Evolutionary conservation across 225 moss, liverwort and hornwort species (phyloP).

Genomic region (Antitrichia curtipendula): DNA sequence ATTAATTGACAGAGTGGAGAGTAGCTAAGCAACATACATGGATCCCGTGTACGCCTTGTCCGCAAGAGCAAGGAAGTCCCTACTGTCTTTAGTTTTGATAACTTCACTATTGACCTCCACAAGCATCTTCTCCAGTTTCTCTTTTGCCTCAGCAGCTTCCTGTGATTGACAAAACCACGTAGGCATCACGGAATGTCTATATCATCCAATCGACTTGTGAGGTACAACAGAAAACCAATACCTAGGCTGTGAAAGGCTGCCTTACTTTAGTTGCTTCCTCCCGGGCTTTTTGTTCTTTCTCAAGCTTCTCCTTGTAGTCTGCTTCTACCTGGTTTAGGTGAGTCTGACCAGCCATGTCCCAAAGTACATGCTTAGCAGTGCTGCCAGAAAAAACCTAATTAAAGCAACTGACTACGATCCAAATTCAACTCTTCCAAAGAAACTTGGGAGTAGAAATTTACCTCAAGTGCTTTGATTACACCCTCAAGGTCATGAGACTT

Average conservation of each 20-base stretch:
- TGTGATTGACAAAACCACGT: neutral
- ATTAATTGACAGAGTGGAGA: neutral
- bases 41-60: constrained; percentile 30
- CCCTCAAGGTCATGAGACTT: constrained; percentile 93
- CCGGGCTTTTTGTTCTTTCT: constrained; percentile 48
- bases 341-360: constrained; percentile 27
- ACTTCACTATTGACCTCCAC: constrained; percentile 41
- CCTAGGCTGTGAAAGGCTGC: neutral
- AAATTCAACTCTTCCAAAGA: neutral
- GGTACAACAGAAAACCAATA: neutral
- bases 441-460: neutral
- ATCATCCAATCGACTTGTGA: neutral
- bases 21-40: constrained; percentile 3
- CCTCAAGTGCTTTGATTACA: constrained; percentile 96
- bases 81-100: constrained; percentile 34
- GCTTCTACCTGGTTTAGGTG: constrained; percentile 87
- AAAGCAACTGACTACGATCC: neutral
- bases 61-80: constrained; percentile 48
- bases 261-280: constrained; percentile 38
- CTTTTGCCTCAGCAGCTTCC: constrained; percentile 63
- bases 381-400: neutral
- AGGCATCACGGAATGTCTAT: neutral
- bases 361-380: neutral
- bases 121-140: constrained; percentile 60
- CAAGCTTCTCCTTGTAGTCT: constrained; percentile 76